Base-by-base conservation (phyloP, 2,329 filamentous ascomycete genomes). In the Scortechinia acanthostroma region DNA sequence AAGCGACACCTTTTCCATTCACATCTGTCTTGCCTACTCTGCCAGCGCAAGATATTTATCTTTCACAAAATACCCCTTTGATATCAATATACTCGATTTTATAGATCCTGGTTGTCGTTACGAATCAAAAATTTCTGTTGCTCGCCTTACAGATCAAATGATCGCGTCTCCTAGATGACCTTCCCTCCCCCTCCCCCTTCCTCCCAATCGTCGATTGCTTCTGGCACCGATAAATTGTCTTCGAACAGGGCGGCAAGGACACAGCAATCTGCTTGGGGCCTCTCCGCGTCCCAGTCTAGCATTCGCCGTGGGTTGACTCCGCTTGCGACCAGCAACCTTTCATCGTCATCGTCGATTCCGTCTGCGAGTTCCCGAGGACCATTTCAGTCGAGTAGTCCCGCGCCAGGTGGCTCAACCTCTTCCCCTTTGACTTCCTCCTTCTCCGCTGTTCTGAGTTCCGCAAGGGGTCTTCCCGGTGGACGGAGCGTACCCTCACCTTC, bases 221-320 rank as follows among this genome's bases (percentile, higher is more conserved):
- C 68, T 62, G 66, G 65, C 65, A 63, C 65, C 56, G 65, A 68
- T 59, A 68, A 67, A 57, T 61, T 62, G 55, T 65, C 64, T 54
- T 64, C 64, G 57, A 59, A 60, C 58, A 63, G 65, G 53, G 56
- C 65, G 55, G 56, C 55, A 52, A 61, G 61, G 54, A 55, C 61
- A 55, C 69, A 75, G 66, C 70, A 74, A 67, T 70, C 71, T 62
- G 66, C 71, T 60, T 79, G 75, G 75, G 73, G 71, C 66, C 65
- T 68, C 59, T 40, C 35, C 10, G 65, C 67, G 61, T 71, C 71
- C 59, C 71, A 73, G 59, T 68, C 73, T 55, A 69, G 62, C 62
- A 64, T 70, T 60, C 74, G 76, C 58, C 73, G 76, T 63, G 69
- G 70, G 55, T 65, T 75, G 58, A 70, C 77, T 55, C 75, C 77